Base-by-base conservation (phyloP, 1,284 basidiomycete genomes). In the Ganoderma resinaceum region DNA sequence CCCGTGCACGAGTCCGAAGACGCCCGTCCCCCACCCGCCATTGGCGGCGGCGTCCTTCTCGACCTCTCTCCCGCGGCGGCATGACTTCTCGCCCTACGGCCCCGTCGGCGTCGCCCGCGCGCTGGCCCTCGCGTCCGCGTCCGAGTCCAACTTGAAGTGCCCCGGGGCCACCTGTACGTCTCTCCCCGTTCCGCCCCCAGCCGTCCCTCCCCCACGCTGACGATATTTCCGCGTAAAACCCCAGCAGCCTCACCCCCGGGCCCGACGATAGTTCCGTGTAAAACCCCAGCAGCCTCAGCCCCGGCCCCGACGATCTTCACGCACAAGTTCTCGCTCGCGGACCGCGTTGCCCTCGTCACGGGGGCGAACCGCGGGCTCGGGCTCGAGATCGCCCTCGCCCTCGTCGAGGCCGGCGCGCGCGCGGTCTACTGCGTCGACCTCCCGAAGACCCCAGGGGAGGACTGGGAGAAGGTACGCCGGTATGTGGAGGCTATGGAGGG, bases 281-380 rank as follows among this genome's bases (percentile, higher is more conserved):
- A 8, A 12, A 12, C 9, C 2, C 2, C 37, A 38, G 37, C 4
- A 9, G 14, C 9, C 16, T 38, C 66, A 69, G 70, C 66, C 29
- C 67, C 73, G 12, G 62, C 66, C 1, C 71, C 76, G 8, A 79
- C 77, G 33, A 66, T 77, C 84, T 94, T 72, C 89, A 87, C 75
- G 83, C 70, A 90, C 66, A 93, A 94, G 76, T 95, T 96, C 80
- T 85, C 88, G 12, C 85, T 95, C 43, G 81, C 81, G n/a, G 90
- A 90, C 73, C 89, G 92, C 20, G 92, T 93, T 9, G 91, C 87
- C 35, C 83, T 95, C 67, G 89, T 95, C 49, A 91, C 93, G 0
- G 93, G 93, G 8, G 94, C 85, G 2, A 93, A 93, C 74, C 85
- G 94, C 55, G 94, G 94, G 1, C 85, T 96, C 9, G 94, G 95